Base-by-base conservation (phyloP, 2,329 filamentous ascomycete genomes). In the Fusarium veterinarium region DNA sequence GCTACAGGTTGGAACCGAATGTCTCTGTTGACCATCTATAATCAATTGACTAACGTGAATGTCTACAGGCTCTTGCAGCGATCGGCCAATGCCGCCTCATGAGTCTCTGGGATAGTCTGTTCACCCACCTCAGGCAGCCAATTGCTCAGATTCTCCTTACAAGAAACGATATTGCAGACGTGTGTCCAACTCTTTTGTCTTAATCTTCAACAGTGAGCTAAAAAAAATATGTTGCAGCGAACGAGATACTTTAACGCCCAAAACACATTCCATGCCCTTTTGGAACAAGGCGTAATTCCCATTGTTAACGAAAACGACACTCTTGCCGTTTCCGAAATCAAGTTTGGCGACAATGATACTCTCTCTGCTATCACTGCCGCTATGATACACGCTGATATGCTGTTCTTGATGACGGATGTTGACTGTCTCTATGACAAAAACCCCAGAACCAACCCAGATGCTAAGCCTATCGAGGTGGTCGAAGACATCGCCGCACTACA, bases 281-380 rank as follows among this genome's bases (percentile, higher is more conserved):
- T 99, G 23, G 91, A 95, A 77, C 96, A 98, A 92, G 95, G 95
- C 4, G 95, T 98, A 31, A 97, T 99, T 71, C 96, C 96, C 14
- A 98, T 99, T 77, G 96, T 99, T 72, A 99, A 99, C 79, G 96
- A 99, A 84, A 99, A 99, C 82, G 96, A 99, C 81, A 99, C 96
- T 6, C 85, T 99, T 60, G 94, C 95, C 30, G 96, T 99, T 73
- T 93, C 95, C 48, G 96, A 99, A 88, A 99, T 99, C 84, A 98
- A 98, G 86, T 99, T 99, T 80, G 96, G 96, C 75, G 96, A 99
- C 86, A 99, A 99, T 78, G 96, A 99, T 82, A 99, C 96, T 4
- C 87, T 99, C 51, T 97, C 95, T 17, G 96, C 96, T 64, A 98
- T 99, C 76, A 97, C 96, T 1, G 94, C 96, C 2, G 96, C 93